Conservation (phyloP, 768 basidiomycete genomes). For the Sporobolomyces pararoseus region DNA sequence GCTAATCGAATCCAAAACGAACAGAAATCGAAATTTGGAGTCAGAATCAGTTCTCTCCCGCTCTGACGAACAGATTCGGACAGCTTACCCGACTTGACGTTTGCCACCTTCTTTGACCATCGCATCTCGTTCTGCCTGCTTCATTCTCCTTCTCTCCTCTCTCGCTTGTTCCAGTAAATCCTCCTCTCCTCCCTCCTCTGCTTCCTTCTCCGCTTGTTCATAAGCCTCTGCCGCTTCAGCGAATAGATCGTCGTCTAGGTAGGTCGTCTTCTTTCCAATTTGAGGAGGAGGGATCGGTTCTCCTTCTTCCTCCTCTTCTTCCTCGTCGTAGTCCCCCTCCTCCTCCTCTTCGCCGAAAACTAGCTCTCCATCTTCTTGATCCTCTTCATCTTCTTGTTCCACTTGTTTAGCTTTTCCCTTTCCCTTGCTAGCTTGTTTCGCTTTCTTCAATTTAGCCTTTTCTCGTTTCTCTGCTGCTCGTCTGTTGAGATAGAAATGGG, state of each 20-base stretch:
- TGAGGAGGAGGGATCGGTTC: neutral
- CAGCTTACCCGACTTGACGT: conserved; percentile 28
- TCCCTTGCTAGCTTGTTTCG: conserved; percentile 16
- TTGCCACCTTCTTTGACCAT: conserved; percentile 34
- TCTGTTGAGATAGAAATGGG: neutral
- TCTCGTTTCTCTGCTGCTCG: neutral
- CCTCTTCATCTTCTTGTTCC: conserved; percentile 13
- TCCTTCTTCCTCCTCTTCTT: conserved; percentile 2
- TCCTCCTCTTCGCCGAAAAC: neutral
- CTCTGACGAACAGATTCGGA: neutral
- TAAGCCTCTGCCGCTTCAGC: conserved; percentile 32
- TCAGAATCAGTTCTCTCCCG: neutral
- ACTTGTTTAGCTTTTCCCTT: conserved; percentile 20
- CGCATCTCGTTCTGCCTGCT: conserved; percentile 12
- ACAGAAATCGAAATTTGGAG: neutral
- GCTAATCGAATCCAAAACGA: neutral
- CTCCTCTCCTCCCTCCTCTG: conserved; percentile 24
- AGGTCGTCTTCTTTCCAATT: conserved; percentile 33
- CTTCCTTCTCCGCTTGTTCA: neutral
- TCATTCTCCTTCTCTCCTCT: conserved; percentile 14
- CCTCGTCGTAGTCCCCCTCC: neutral
- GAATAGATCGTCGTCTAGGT: conserved; percentile 39
- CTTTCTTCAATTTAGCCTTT: neutral
- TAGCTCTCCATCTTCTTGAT: neutral
- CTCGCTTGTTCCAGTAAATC: conserved; percentile 10